Evolutionary conservation across 176 grass and related monocot species (phyloP), one percentile per base, ranked within the genome.

Genomic region (Carex cristatella): DNA sequence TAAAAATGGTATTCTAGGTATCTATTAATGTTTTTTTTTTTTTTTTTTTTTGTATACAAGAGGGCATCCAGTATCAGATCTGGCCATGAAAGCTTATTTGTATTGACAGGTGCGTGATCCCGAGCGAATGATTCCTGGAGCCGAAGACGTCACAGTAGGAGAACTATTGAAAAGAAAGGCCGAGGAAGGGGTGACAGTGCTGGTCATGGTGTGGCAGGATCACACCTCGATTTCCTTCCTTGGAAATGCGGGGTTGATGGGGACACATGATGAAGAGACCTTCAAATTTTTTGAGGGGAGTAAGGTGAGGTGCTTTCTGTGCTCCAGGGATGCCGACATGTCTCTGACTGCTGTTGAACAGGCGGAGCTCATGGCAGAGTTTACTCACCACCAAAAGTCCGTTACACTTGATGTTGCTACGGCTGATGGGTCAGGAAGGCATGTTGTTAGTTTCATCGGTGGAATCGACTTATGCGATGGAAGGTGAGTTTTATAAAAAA

Each of bases 141-240:
- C 87, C 6, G 89, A 88, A 67, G 91, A 86, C 13, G 74, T 93
- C 12, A 92, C 92, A 28, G 64, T 94, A 4, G 93, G 95, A 30
- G 93, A 94, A 63, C 83, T 94, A 53, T 86, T 98, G 63, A 91
- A 85, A 84, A 81, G 68, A 66, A 98, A 98, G 88, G 91, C 95
- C 3, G 91, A 94, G 10, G 92, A 98, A 16, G 95, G 95, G 10
- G 91, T 98, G 11, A 48, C 89, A 10, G 91, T 94, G 81, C 83
- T 98, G 85, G 91, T 98, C 79, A 98, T 98, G 95, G 83, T 87
- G 84, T 98, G 95, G 95, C 86, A 98, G 84, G 95, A 98, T 86
- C 65, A 61, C 64, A 98, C 95, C 31, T 94, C 93, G 14, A 15
- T 98, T 57, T 84, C 92, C 14, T 83, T 94, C 76, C 63, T 98